Conservation (phyloP, 2,329 filamentous ascomycete genomes). For the Raffaelea arxii region DNA sequence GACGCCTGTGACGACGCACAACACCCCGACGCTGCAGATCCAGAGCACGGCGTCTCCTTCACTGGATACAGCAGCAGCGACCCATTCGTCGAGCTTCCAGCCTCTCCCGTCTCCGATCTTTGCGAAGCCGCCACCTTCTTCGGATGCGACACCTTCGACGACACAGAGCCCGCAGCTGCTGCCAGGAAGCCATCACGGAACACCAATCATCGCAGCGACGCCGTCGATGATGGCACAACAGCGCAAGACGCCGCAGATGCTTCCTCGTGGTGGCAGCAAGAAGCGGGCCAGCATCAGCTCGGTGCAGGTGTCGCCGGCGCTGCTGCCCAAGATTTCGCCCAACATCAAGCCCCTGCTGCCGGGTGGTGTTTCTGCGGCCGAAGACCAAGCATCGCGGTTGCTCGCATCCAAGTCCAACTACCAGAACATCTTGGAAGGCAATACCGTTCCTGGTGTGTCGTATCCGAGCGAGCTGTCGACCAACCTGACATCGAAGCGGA, state of each 20-base stretch:
- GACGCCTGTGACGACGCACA: conserved; percentile 36
- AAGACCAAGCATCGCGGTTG: conserved; percentile 59
- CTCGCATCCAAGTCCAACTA: conserved; percentile 96
- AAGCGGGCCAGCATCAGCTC: conserved; percentile 65
- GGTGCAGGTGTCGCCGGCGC: conserved; percentile 72
- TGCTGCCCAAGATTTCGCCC: conserved; percentile 83
- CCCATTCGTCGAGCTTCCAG: conserved; percentile 43
- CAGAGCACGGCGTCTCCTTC: conserved; percentile 16
- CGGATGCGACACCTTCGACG: conserved; percentile 37
- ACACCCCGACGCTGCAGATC: conserved; percentile 10
- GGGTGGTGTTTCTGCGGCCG: conserved; percentile 36
- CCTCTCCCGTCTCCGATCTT: conserved; percentile 37
- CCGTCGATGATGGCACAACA: conserved; percentile 20
- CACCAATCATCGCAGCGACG: not conserved
- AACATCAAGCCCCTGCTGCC: conserved; percentile 88
- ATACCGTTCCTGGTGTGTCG: conserved; percentile 76
- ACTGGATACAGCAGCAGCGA: conserved; percentile 24
- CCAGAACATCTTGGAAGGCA: conserved; percentile 92
- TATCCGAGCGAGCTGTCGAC: conserved; percentile 88
- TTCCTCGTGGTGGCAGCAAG: conserved; percentile 45
- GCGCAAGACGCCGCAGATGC: conserved; percentile 45
- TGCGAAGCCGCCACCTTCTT: conserved; percentile 20
- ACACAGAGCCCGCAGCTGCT: conserved; percentile 57
- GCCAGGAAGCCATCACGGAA: conserved; percentile 34
- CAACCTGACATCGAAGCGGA: conserved; percentile 90